Base-by-base conservation (phyloP, 2,329 filamentous ascomycete species). In the Aspergillus proliferans region DNA sequence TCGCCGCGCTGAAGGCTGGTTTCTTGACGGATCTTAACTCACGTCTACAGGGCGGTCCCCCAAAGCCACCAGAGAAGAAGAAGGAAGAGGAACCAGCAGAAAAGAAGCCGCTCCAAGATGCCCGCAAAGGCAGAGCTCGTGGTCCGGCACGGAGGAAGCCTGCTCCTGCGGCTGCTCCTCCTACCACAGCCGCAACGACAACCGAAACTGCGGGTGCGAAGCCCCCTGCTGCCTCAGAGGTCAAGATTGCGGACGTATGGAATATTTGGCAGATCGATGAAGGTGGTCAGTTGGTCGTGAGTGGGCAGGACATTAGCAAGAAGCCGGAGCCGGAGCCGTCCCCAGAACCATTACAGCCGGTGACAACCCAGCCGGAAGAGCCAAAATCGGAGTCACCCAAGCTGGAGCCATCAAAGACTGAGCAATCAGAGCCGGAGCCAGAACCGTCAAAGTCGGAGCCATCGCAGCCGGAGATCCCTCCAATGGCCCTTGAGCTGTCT, bases 11-110 rank as follows among this genome's bases (percentile, higher is more conserved):
- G 28, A 90, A 95, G 70, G 88, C 88, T 34, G 89, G 88, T 3
- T 97, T 98, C 69, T 83, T 98, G 79, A 90, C 84, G 41, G 92
- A 97, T 63, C 75, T 98, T 39, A 95, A 97, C 69, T 91, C 89
- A 60, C 86, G 90, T 44, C 76, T 98, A 24, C 85, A 89, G 63
- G 73, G 95, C 33, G 93, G 93, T 1, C 92, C 91, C 42, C 61
- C 84, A 1, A 91, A 89, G 74, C 86, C 87, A 57, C 85, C 87
- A 61, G 85, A 91, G 55, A 73, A 78, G 38, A 72, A 76, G 12
- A 30, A 30, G 38, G 77, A 83, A 46, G 78, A 82, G 49, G 79
- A 81, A 2, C 77, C 77, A 51, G 82, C 81, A 51, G 83, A 90
- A 61, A 88, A 89, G 67, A 83, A 79, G 9, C 90, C 91, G n/a